These are phyloP conservation scores for Orobanche coerulescens DNA, from an alignment of 257 asterid species.

Conservation along the genomic window DNA sequence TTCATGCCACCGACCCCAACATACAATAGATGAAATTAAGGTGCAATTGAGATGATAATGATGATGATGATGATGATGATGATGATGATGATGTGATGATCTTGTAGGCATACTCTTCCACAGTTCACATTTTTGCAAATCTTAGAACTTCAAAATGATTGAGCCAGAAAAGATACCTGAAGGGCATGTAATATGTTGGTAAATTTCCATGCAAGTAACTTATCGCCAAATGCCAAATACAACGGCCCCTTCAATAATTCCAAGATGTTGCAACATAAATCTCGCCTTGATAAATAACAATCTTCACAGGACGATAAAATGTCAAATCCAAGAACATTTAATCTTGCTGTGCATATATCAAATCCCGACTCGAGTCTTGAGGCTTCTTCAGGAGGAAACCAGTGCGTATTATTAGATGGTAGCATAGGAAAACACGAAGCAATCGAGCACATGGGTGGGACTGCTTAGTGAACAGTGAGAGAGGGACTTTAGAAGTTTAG, in stretches of 20 bases:
- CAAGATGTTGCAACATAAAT: slow-evolving; percentile 34
- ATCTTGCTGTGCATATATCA: slow-evolving; percentile 69
- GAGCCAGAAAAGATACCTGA: slow-evolving; percentile 49
- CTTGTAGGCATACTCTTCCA: neutral
- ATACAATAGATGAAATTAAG: too few relatives aligned
- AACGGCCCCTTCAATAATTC: slow-evolving; percentile 44
- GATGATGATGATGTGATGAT: too few relatives aligned
- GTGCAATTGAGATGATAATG: too few relatives aligned
- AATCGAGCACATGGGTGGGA: slow-evolving; percentile 17
- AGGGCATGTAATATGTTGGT: slow-evolving; percentile 68
- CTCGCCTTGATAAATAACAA: slow-evolving; percentile 16
- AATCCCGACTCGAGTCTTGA: slow-evolving; percentile 59
- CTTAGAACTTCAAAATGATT: slow-evolving; percentile 3
- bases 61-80: too few relatives aligned
- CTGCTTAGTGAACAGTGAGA: slow-evolving; percentile 30
- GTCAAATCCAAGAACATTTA: slow-evolving; percentile 56
- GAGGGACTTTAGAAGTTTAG: slow-evolving; percentile 52
- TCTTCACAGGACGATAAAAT: slow-evolving; percentile 30
- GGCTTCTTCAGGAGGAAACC: slow-evolving; percentile 89
- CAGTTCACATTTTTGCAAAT: neutral
- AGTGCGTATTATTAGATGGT: slow-evolving; percentile 69
- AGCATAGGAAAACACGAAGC: slow-evolving; percentile 41
- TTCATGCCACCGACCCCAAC: too few relatives aligned
- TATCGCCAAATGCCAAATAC: slow-evolving; percentile 37
- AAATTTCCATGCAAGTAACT: slow-evolving; percentile 44